Conservation (phyloP, 257 asterid species). For the Perilla frutescens region DNA sequence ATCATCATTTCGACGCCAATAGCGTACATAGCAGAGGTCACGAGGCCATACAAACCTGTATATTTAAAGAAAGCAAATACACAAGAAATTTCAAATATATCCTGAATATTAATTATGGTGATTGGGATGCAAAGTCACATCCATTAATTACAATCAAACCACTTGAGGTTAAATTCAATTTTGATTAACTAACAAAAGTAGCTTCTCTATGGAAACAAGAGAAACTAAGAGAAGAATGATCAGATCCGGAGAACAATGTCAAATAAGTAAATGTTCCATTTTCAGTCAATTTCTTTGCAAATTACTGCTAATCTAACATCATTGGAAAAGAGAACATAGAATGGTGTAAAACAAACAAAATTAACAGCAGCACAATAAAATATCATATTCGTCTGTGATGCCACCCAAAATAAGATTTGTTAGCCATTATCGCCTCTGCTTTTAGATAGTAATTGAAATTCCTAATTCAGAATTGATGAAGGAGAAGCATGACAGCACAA, state of each 20-base stretch:
- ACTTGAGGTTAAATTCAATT: neutral
- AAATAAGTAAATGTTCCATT: conserved; percentile 18
- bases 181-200: conserved; percentile 27
- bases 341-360: conserved; percentile 7
- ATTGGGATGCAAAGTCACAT: conserved; percentile 10
- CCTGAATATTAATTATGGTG: conserved; percentile 18
- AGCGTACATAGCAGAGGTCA: conserved; percentile 97
- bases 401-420: conserved; percentile 22
- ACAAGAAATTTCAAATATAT: conserved; percentile 11
- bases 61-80: conserved; percentile 24
- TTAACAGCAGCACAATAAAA: neutral
- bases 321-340: conserved; percentile 15
- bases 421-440: conserved; percentile 13
- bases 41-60: conserved; percentile 98
- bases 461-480: conserved; percentile 8
- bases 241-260: conserved; percentile 21
- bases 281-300: conserved; percentile 13
- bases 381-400: conserved; percentile 11
- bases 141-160: conserved; percentile 20
- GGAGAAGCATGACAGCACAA: conserved; percentile 19
- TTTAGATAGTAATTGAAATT: conserved; percentile 19
- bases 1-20: conserved; percentile 99
- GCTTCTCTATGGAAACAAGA: conserved; percentile 24
- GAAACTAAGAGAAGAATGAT: conserved; percentile 9
- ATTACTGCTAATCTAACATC: neutral